phyloP scores from a whole-genome alignment of 306 rosid species.

The Castanea sativa region DNA sequence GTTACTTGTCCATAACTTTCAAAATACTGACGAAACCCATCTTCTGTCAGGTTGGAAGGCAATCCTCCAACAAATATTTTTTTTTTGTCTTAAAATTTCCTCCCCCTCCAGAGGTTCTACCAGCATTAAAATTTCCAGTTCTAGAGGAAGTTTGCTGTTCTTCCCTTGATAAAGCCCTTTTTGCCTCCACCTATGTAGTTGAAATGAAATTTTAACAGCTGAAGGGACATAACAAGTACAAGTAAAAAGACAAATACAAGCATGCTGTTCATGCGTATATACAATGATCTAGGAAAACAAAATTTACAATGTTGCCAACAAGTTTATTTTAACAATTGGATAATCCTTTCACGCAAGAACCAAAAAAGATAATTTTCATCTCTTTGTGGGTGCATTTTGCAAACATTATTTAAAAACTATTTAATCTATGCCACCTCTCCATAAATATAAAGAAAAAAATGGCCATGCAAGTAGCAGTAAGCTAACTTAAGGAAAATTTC shows the following conservation, averaged over 20 bases:
- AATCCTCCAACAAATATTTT: constrained; percentile 64
- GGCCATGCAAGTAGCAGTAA: neutral
- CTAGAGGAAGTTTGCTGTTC: constrained; percentile 57
- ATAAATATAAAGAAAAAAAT: neutral
- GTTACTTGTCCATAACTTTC: constrained; percentile 51
- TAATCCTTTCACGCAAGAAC: neutral
- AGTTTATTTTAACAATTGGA: neutral
- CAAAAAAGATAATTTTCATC: neutral
- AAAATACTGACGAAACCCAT: constrained; percentile 55
- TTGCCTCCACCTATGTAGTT: constrained; percentile 54
- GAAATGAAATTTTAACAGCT: constrained; percentile 4
- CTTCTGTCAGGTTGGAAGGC: constrained; percentile 60
- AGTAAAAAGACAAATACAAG: neutral
- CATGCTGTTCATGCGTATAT: neutral
- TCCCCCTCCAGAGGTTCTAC: constrained; percentile 49
- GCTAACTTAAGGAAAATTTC: neutral
- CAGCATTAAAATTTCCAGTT: constrained; percentile 36
- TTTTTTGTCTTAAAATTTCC: constrained; percentile 61
- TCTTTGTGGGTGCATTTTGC: neutral
- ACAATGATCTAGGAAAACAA: neutral
- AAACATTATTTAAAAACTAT: neutral
- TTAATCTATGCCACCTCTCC: neutral
- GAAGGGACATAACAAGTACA: neutral
- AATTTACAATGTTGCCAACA: neutral
- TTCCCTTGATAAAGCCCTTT: constrained; percentile 61